These are phyloP conservation scores for Sporothrix curviconia DNA, from an alignment of 2,329 filamentous ascomycete species.

Conservation along the genomic window DNA sequence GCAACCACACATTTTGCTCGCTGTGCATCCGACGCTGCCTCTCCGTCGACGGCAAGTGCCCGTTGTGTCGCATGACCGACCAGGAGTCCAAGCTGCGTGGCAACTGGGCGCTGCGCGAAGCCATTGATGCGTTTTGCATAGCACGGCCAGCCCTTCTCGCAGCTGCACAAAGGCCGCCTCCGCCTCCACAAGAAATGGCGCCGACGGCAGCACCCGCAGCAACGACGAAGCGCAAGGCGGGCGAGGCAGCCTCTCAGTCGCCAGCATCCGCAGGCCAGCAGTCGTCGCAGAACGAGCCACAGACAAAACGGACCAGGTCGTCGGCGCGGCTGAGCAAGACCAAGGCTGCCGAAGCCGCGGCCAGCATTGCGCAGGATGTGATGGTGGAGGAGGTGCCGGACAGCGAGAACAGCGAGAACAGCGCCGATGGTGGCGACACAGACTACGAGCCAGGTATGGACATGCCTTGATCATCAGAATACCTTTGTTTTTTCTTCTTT, in stretches of 20 bases:
- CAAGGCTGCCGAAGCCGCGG: constrained; percentile 32
- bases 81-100: constrained; percentile 79
- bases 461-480: too few relatives aligned
- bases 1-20: constrained; percentile 94
- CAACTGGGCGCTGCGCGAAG: constrained; percentile 79
- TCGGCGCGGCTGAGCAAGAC: constrained; percentile 44
- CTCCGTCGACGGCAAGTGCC: constrained; percentile 77
- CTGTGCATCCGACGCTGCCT: constrained; percentile 86
- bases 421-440: constrained; percentile 7
- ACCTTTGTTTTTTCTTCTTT: too few relatives aligned
- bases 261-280: constrained; percentile 20
- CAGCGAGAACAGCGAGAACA: constrained; percentile 26
- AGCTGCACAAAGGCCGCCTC: constrained; percentile 50
- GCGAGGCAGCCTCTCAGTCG: constrained; percentile 25
- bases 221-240: constrained; percentile 55
- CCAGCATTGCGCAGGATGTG: constrained; percentile 30
- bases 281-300: constrained; percentile 22
- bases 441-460: constrained; percentile 27
- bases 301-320: constrained; percentile 46
- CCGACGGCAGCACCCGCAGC: constrained; percentile 13
- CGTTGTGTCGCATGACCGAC: constrained; percentile 69
- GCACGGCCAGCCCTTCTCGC: constrained; percentile 57
- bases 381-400: constrained; percentile 16
- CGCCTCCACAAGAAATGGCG: constrained; percentile 18
- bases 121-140: constrained; percentile 69